Evolutionary conservation across 208 protist genomes (phyloP).

Genomic region (Histomonas meleagridis): DNA sequence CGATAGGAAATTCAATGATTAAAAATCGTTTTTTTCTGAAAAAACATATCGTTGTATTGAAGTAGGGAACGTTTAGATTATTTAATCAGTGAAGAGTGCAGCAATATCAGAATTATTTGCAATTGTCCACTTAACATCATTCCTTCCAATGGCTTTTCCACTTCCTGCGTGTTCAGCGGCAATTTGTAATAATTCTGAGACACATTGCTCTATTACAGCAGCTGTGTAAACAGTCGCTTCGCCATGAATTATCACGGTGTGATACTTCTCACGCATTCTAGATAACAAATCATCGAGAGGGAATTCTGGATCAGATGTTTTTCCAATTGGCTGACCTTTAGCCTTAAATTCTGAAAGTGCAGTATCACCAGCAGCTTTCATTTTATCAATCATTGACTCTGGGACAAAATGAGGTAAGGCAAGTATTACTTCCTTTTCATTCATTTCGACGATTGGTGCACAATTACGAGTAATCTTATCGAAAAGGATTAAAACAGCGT

Average conservation of each 20-base stretch:
- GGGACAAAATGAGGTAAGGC: background rate
- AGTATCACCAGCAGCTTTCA: background rate
- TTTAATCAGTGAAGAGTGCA: background rate
- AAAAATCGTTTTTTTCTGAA: too few relatives aligned
- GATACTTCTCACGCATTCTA: background rate
- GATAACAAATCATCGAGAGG: background rate
- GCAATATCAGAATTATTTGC: background rate
- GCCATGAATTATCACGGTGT: background rate
- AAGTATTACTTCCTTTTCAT: background rate
- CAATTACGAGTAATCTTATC: background rate
- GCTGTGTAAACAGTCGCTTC: background rate
- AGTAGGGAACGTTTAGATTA: too few relatives aligned
- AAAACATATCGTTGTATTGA: too few relatives aligned
- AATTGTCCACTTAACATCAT: background rate
- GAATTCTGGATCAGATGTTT: background rate
- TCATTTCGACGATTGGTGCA: background rate
- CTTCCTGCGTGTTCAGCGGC: background rate
- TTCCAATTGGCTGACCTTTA: background rate
- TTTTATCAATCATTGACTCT: background rate
- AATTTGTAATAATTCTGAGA: background rate
- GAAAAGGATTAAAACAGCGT: background rate
- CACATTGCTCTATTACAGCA: background rate
- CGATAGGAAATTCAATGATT: too few relatives aligned
- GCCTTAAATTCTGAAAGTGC: background rate
- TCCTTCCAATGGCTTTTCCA: background rate